Conservation (phyloP, 2,329 filamentous ascomycete genomes). For the Decorospora gaudefroyi region DNA sequence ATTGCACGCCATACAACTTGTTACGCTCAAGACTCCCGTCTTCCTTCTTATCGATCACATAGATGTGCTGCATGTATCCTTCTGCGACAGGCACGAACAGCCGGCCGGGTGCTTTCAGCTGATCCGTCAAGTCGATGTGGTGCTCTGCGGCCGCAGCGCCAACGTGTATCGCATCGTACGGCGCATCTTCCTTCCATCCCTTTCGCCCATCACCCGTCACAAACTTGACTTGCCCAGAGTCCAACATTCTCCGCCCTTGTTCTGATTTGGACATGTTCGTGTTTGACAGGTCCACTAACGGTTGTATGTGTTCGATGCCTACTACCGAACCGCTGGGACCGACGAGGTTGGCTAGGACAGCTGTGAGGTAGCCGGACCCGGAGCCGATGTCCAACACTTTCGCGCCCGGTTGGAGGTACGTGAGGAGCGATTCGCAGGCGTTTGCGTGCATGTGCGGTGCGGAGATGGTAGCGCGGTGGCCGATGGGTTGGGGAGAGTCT, state of each 20-base stretch:
- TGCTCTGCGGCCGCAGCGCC: conserved; percentile 80
- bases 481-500: conserved; percentile 71
- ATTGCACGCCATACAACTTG: conserved; percentile 71
- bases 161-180: conserved; percentile 94
- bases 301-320: conserved; percentile 57
- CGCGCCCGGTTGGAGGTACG: conserved; percentile 58
- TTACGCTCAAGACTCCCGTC: conserved; percentile 60
- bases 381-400: conserved; percentile 56
- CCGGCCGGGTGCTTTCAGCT: conserved; percentile 77
- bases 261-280: conserved; percentile 52
- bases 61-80: conserved; percentile 66
- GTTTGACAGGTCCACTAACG: conserved; percentile 50
- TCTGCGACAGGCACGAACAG: conserved; percentile 78
- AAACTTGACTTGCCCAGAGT: conserved; percentile 68
- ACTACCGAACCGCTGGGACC: conserved; percentile 54
- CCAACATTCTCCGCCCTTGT: conserved; percentile 61
- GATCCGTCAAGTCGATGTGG: conserved; percentile 72
- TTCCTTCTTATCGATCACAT: conserved; percentile 72
- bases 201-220: conserved; percentile 68
- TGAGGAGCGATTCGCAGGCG: conserved; percentile 66
- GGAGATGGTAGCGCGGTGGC: conserved; percentile 69
- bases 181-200: conserved; percentile 53
- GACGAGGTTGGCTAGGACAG: conserved; percentile 80
- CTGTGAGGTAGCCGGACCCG: conserved; percentile 74
- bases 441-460: conserved; percentile 74